Percentiles rank a stretch among this genome's conserved stretches.
These are phyloP conservation scores for Orbilia blumenaviensis DNA, from an alignment of 2,329 filamentous ascomycete species.

Conservation along the genomic window DNA sequence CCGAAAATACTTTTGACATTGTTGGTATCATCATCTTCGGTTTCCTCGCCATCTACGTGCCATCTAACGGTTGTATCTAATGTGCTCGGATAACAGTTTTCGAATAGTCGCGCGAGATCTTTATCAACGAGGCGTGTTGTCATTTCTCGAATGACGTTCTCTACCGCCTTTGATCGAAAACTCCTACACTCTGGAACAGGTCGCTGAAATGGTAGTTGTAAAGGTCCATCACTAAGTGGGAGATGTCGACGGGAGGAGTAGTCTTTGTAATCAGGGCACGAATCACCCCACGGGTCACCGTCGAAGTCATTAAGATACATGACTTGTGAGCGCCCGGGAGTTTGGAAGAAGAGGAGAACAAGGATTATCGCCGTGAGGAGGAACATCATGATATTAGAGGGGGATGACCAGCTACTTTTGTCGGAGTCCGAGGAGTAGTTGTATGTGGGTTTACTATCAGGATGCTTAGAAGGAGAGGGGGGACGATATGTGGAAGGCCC, in stretches of 20 bases:
- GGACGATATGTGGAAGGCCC: constrained; percentile 36
- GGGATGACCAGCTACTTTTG: constrained; percentile 39
- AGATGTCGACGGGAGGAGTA: constrained; percentile 71
- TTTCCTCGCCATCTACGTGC: constrained; percentile 72
- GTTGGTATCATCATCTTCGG: background rate
- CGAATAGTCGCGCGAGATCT: constrained; percentile 89
- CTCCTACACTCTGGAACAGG: constrained; percentile 84
- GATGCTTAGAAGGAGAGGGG: constrained; percentile 42
- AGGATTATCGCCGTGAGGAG: constrained; percentile 34
- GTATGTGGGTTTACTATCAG: constrained; percentile 40
- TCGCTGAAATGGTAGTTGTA: constrained; percentile 84
- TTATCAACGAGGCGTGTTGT: constrained; percentile 81
- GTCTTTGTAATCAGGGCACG: constrained; percentile 73
- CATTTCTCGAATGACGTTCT: constrained; percentile 84
- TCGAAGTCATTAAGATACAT: constrained; percentile 45
- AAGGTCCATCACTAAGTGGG: constrained; percentile 80
- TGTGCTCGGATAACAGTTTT: constrained; percentile 93
- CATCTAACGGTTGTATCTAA: constrained; percentile 90
- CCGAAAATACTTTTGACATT: background rate
- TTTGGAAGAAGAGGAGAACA: constrained; percentile 44
- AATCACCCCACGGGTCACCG: constrained; percentile 59
- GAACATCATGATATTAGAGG: constrained; percentile 45
- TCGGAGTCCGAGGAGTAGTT: constrained; percentile 4
- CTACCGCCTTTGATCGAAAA: constrained; percentile 85
- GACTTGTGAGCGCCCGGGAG: constrained; percentile 23